Evolutionary conservation across 163 green algal species (phyloP).

Genomic region (Picocystis sp.): DNA sequence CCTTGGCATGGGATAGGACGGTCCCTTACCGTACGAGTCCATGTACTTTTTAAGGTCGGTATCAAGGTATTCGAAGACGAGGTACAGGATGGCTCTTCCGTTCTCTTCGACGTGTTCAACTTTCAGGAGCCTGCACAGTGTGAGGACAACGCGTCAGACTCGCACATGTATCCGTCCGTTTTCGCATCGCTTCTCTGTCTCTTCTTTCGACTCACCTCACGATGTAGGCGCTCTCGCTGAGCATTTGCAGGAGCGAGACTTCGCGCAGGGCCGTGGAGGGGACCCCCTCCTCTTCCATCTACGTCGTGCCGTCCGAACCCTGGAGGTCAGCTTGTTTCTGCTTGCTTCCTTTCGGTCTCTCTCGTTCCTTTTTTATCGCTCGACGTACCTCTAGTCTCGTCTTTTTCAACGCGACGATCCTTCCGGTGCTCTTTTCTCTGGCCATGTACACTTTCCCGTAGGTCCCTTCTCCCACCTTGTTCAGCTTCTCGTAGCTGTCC

Average conservation of each 20-base stretch:
- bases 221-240: conserved; percentile 89
- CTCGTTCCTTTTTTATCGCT: too few relatives aligned
- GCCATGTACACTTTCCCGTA: conserved; percentile 97
- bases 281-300: conserved; percentile 98
- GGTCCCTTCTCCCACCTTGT: conserved; percentile 92
- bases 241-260: conserved; percentile 93
- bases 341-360: too few relatives aligned
- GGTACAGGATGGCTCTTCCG: conserved; percentile 86
- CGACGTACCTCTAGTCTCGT: conserved; percentile 76
- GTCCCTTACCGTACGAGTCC: conserved; percentile 80
- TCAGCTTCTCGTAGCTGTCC: conserved; percentile 92
- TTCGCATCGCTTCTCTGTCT: neutral
- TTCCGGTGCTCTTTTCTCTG: conserved; percentile 58
- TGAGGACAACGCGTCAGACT: neutral
- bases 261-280: conserved; percentile 91
- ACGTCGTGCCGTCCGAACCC: neutral
- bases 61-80: conserved; percentile 96
- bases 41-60: conserved; percentile 99
- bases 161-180: neutral
- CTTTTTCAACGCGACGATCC: conserved; percentile 96
- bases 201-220: conserved; percentile 61
- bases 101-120: conserved; percentile 96
- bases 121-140: conserved; percentile 60
- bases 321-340: too few relatives aligned
- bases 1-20: conserved; percentile 43